phyloP scores from a whole-genome alignment of 2,329 filamentous ascomycete genomes.

The Dactylellina cionopaga region DNA sequence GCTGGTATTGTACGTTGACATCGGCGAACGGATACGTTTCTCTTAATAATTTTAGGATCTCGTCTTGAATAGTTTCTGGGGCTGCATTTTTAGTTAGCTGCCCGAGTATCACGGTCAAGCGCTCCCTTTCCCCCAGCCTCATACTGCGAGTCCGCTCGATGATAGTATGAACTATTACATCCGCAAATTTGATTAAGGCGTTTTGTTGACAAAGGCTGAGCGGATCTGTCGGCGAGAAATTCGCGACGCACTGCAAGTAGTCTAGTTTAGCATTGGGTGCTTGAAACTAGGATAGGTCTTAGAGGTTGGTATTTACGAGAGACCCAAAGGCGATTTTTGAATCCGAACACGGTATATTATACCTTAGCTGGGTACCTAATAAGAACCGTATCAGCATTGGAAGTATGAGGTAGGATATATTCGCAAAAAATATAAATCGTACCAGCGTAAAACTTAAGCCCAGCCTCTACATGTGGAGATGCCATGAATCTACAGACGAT shows the following conservation, averaged over 20 bases:
- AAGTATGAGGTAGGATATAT: constrained; percentile 56
- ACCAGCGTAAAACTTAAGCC: constrained; percentile 59
- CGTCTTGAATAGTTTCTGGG: constrained; percentile 54
- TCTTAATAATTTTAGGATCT: constrained; percentile 58
- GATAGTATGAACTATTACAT: constrained; percentile 56
- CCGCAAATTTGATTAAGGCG: constrained; percentile 60
- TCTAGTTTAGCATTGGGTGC: background rate
- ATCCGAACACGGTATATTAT: constrained; percentile 23
- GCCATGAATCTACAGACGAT: constrained; percentile 58
- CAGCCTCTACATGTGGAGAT: constrained; percentile 43
- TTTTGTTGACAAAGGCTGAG: constrained; percentile 57
- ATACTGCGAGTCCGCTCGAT: constrained; percentile 40
- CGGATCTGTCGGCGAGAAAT: constrained; percentile 22
- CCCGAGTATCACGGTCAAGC: constrained; percentile 58
- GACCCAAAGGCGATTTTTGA: constrained; percentile 43
- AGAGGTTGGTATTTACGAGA: constrained; percentile 14
- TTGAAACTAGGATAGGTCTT: background rate
- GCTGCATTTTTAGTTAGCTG: constrained; percentile 59
- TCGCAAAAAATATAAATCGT: no score
- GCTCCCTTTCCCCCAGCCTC: constrained; percentile 37
- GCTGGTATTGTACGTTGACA: constrained; percentile 57
- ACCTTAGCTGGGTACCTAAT: constrained; percentile 37
- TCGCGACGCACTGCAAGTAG: constrained; percentile 27
- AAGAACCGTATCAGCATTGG: background rate
- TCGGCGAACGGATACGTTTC: constrained; percentile 59